These are phyloP conservation scores for Quercus rubra DNA, from an alignment of 306 rosid genomes.

Conservation along the genomic window DNA sequence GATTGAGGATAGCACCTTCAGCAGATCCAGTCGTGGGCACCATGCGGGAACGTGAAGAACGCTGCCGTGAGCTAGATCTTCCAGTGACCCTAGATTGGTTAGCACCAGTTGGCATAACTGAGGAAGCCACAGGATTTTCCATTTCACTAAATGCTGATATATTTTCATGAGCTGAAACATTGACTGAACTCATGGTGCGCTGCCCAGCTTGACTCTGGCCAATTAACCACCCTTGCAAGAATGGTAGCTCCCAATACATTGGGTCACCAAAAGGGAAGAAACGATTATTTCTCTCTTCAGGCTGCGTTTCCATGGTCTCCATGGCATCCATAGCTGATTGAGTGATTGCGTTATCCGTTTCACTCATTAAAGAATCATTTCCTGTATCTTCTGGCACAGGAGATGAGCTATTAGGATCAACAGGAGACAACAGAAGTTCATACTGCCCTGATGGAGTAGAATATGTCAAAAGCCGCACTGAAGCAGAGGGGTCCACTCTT, in stretches of 20 bases:
- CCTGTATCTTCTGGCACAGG: constrained; percentile 41
- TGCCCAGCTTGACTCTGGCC: constrained; percentile 85
- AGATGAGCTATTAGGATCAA: constrained; percentile 49
- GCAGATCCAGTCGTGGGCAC: constrained; percentile 48
- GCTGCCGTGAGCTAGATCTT: constrained; percentile 61
- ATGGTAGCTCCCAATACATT: constrained; percentile 82
- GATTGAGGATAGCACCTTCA: constrained; percentile 45
- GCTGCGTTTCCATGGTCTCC: constrained; percentile 42
- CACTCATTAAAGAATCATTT: constrained; percentile 29
- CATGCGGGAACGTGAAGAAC: constrained; percentile 49
- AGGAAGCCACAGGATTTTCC: constrained; percentile 41
- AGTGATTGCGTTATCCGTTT: constrained; percentile 42
- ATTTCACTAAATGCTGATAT: constrained; percentile 38
- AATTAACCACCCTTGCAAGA: constrained; percentile 90
- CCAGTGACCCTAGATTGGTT: constrained; percentile 56
- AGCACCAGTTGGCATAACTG: constrained; percentile 47
- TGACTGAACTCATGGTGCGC: constrained; percentile 34
- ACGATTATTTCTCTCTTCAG: constrained; percentile 42
- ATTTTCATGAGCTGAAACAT: constrained; percentile 37
- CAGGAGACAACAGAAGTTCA: constrained; percentile 64
- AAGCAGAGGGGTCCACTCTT: constrained; percentile 62
- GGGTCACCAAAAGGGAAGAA: constrained; percentile 58
- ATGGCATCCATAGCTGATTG: constrained; percentile 32
- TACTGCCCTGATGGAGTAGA: constrained; percentile 70
- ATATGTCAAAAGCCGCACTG: constrained; percentile 58